phyloP scores from a whole-genome alignment of 1,284 basidiomycete genomes.

The Macrocystidia cucumis region DNA sequence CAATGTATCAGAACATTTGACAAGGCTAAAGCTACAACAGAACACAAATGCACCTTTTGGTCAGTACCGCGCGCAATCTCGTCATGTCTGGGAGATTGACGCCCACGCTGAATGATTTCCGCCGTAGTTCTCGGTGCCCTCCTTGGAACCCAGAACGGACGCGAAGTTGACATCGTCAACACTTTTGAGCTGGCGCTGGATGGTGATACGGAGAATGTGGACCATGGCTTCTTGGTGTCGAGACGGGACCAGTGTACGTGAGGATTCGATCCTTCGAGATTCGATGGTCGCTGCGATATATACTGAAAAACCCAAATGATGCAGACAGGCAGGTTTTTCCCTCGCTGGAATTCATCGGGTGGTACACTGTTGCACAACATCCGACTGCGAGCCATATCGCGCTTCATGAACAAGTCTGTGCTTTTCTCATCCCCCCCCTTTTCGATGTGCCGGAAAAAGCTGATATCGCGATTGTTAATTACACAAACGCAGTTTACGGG shows the following conservation, averaged over 20 bases:
- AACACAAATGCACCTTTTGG: constrained; percentile 58
- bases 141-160: constrained; percentile 89
- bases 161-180: constrained; percentile 95
- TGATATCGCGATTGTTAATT: constrained; percentile 3
- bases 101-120: constrained; percentile 1
- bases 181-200: constrained; percentile 84
- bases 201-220: constrained; percentile 46
- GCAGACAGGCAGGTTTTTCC: constrained; percentile 98
- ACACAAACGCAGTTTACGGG: constrained; percentile 46
- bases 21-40: constrained; percentile 73
- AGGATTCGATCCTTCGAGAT: constrained; percentile 1
- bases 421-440: constrained; percentile 1
- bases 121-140: constrained; percentile 81
- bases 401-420: constrained; percentile 77
- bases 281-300: background rate
- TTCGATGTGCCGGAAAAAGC: too few species aligned
- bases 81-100: background rate
- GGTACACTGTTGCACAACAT: constrained; percentile 82
- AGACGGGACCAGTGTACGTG: constrained; percentile 85
- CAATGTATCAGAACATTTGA: constrained; percentile 94
- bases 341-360: constrained; percentile 91
- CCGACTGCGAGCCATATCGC: constrained; percentile 71
- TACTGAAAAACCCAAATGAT: background rate
- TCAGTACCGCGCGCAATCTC: constrained; percentile 23
- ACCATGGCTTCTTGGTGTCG: constrained; percentile 77